Conservation (phyloP, 352 stramenopile species). For the Globisporangium alternatum region DNA sequence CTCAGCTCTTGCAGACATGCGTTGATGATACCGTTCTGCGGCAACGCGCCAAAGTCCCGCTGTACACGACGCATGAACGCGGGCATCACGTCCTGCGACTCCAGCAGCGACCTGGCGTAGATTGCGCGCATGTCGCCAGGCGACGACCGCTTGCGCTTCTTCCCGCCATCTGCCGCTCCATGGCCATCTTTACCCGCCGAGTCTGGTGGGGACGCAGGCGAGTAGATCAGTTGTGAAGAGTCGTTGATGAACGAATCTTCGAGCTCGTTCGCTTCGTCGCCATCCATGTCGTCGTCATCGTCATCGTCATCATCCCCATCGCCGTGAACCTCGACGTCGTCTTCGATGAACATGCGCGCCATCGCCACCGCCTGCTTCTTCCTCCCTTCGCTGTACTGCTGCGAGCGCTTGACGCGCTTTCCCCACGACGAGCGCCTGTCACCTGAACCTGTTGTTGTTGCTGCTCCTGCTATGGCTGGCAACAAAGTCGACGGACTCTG, state of each 20-base stretch:
- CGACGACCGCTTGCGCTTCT: slow-evolving; percentile 28
- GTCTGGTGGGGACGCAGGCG: slow-evolving; percentile 20
- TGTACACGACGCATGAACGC: slow-evolving; percentile 33
- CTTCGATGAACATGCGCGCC: slow-evolving; percentile 58
- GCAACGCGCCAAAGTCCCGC: slow-evolving; percentile 37
- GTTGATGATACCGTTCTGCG: slow-evolving; percentile 55
- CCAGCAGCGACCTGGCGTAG: slow-evolving; percentile 65
- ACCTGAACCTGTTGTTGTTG: not conserved
- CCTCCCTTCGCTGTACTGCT: slow-evolving; percentile 30
- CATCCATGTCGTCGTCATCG: slow-evolving; percentile 54
- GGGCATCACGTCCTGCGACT: slow-evolving; percentile 41
- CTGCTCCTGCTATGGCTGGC: not conserved
- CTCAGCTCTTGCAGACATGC: slow-evolving; percentile 57
- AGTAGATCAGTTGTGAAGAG: slow-evolving; percentile 80
- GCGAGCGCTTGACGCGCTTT: slow-evolving; percentile 57
- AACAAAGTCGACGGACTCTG: not conserved
- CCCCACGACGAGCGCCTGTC: slow-evolving; percentile 43
- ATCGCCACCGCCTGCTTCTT: slow-evolving; percentile 30
- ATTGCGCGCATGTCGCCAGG: slow-evolving; percentile 71
- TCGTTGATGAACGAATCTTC: slow-evolving; percentile 83
- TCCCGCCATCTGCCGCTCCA: not conserved
- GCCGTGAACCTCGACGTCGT: slow-evolving; percentile 54
- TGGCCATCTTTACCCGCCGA: not conserved
- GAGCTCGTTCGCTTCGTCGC: slow-evolving; percentile 28
- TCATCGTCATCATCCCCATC: slow-evolving; percentile 45